phyloP scores from a whole-genome alignment of 345 rosid genomes.

The Geranium brycei region DNA sequence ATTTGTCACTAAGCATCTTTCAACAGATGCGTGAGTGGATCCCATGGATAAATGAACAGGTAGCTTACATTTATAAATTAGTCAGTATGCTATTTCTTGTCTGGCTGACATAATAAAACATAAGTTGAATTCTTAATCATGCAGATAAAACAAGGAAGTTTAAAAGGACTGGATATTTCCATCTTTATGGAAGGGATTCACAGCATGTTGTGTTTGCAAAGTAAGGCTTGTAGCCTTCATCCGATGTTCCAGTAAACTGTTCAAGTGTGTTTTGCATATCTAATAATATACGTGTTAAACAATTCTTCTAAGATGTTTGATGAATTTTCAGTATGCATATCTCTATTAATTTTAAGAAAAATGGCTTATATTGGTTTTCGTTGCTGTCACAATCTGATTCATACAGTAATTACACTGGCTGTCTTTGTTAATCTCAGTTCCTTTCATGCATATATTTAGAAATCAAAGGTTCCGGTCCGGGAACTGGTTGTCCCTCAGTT shows the following conservation, averaged over 20 bases:
- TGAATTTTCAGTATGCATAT: not conserved
- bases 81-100: not conserved
- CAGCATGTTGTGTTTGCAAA: constrained; percentile 41
- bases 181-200: constrained; percentile 70
- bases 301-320: not conserved
- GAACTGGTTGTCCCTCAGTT: not conserved
- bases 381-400: not conserved
- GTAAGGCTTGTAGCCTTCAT: constrained; percentile 29
- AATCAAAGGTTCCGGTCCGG: not conserved
- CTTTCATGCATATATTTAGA: not conserved
- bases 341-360: too few relatives aligned
- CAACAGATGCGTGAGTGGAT: constrained; percentile 54
- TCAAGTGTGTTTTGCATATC: not conserved
- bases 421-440: not conserved
- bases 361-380: not conserved
- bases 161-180: constrained; percentile 34
- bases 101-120: not conserved
- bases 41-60: constrained; percentile 73
- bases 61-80: constrained; percentile 10
- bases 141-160: constrained; percentile 46
- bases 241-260: not conserved
- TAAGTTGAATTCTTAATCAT: constrained; percentile 13
- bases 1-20: constrained; percentile 43
- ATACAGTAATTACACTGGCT: not conserved
- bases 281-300: too few relatives aligned